Conservation (phyloP, 192 early-diverging fungal species). For the Coemansia sp. region DNA sequence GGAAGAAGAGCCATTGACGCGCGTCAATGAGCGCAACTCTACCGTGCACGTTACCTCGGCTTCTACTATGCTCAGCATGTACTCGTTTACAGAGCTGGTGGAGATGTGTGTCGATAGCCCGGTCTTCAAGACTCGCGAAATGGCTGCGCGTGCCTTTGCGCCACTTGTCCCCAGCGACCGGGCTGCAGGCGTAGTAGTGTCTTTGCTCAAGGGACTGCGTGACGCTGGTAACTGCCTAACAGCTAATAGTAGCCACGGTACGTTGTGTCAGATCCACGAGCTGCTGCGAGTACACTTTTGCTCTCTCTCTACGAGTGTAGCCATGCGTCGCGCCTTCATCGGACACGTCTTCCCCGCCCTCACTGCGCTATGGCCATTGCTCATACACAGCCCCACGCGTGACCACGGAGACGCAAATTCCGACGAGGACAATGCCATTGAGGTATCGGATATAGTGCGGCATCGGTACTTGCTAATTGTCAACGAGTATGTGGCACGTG, state of each 20-base stretch:
- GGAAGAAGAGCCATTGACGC: slow-evolving; percentile 41
- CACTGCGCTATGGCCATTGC: slow-evolving; percentile 35
- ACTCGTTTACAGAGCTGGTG: slow-evolving; percentile 55
- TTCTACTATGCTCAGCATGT: slow-evolving; percentile 55
- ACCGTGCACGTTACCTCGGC: slow-evolving; percentile 55
- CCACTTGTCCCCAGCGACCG: slow-evolving; percentile 72
- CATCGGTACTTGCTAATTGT: slow-evolving; percentile 41
- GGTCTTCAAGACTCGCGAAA: slow-evolving; percentile 76
- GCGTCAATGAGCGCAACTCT: slow-evolving; percentile 55
- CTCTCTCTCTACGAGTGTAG: slow-evolving; percentile 35
- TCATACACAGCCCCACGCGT: slow-evolving; percentile 33
- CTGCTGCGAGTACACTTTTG: slow-evolving; percentile 66
- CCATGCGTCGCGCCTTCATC: slow-evolving; percentile 19
- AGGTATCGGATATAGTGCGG: slow-evolving; percentile 58
- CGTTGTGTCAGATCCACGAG: slow-evolving; percentile 71
- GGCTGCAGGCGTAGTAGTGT: slow-evolving; percentile 43
- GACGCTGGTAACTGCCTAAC: slow-evolving; percentile 38
- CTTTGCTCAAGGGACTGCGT: slow-evolving; percentile 58
- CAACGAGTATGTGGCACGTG: slow-evolving; percentile 48
- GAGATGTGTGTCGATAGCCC: slow-evolving; percentile 53
- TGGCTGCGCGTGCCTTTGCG: slow-evolving; percentile 80
- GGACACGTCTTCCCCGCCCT: slow-evolving; percentile 46
- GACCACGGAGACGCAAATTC: slow-evolving; percentile 11
- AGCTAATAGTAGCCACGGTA: slow-evolving; percentile 79
- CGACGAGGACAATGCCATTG: slow-evolving; percentile 8